Evolutionary conservation across 306 rosid species (phyloP).

Genomic region (apple (Malus domestica)): ASM211411v1 NC_041797.1:34002501-34003000

Average conservation of each 20-base stretch:
- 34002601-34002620: slow-evolving; percentile 72
- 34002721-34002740: slow-evolving; percentile 48
- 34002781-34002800: background rate
- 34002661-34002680: slow-evolving; percentile 80
- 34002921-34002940: background rate
- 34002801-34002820: background rate
- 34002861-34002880: background rate
- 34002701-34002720: slow-evolving; percentile 77
- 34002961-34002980: background rate
- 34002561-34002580: slow-evolving; percentile 71
- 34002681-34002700: slow-evolving; percentile 55
- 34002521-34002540: slow-evolving; percentile 43
- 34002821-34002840: background rate
- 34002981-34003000: background rate
- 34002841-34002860: background rate
- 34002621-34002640: slow-evolving; percentile 61
- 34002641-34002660: slow-evolving; percentile 94
- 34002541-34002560: slow-evolving; percentile 53
- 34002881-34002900: background rate
- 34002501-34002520: background rate
- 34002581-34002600: slow-evolving; percentile 78
- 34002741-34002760: slow-evolving; percentile 55
- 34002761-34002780: slow-evolving; percentile 68
- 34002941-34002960: background rate
- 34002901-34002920: background rate